Percentiles rank a stretch among this genome's conserved stretches.
These are phyloP conservation scores for Posidonia australis DNA, from an alignment of 106 monocot species.

Conservation along the genomic window DNA sequence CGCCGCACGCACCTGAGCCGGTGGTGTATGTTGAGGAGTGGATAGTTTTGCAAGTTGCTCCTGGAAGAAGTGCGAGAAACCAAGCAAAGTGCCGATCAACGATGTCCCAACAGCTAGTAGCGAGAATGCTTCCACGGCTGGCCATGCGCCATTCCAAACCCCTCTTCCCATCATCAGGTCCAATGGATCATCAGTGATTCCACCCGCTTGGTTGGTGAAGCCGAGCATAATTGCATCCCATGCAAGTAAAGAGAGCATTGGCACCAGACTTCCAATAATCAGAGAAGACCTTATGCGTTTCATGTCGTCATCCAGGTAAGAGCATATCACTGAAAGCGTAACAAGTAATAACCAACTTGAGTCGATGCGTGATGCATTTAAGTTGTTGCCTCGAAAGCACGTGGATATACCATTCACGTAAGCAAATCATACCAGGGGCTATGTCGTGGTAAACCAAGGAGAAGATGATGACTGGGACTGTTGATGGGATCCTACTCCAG, in stretches of 20 bases:
- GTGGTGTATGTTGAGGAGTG: not conserved
- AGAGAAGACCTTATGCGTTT: slow-evolving; percentile 32
- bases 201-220: slow-evolving; percentile 15
- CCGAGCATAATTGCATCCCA: slow-evolving; percentile 46
- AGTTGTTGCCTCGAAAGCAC: not conserved
- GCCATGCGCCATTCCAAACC: slow-evolving; percentile 14
- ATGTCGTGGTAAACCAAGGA: slow-evolving; percentile 54
- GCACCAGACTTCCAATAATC: slow-evolving; percentile 46
- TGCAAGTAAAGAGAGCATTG: slow-evolving; percentile 32
- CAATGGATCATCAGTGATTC: slow-evolving; percentile 21
- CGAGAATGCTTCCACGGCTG: slow-evolving; percentile 36
- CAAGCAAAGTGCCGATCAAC: slow-evolving; percentile 52
- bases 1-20: not conserved
- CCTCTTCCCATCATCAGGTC: slow-evolving; percentile 18
- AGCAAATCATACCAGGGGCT: slow-evolving; percentile 30
- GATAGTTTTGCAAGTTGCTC: slow-evolving; percentile 19
- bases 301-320: slow-evolving; percentile 53
- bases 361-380: not conserved
- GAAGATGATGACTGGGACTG: slow-evolving; percentile 49
- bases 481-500: slow-evolving; percentile 36
- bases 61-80: slow-evolving; percentile 41
- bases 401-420: not conserved
- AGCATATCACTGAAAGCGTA: slow-evolving; percentile 33
- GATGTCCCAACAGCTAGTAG: slow-evolving; percentile 51
- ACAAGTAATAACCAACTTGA: not conserved